Base-by-base conservation (phyloP, 2,329 filamentous ascomycete species). In the Phialocephala subalpina region DNA sequence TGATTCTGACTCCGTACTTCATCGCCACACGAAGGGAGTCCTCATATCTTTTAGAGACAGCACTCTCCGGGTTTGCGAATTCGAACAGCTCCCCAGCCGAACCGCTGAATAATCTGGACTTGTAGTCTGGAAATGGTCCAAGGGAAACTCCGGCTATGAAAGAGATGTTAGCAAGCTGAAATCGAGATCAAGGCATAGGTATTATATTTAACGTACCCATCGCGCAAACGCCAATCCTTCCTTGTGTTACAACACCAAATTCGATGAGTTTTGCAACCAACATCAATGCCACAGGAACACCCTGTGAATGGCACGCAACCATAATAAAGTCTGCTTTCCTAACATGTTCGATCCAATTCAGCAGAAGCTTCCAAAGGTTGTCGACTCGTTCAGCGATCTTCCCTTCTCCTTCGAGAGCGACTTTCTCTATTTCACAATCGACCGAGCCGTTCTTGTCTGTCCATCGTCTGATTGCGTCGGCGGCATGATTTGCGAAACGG, bases 81-180 rank as follows among this genome's bases (percentile, higher is more conserved):
- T 98, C 94, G 82, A 97, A 99, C 0, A 99, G 84, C 78, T 99
- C 96, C 2, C 92, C 91, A n/a, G 94, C 94, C 0, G 93, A 93
- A 7, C 93, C 94, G 78, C 94, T 96, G 55, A 98, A 87, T 73
- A 97, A 91, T 65, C 93, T 89, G 57, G 92, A 94, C 74, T 94
- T 94, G 80, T 97, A 97, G 75, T 97, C 94, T 0, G 92, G 86
- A 73, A 98, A 99, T 0, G 96, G 96, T 0, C 96, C 96, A 58
- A 98, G 85, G 36, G 95, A 97, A 8, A 99, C 94, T 16, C 96
- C 96, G 3, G 96, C 95, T 49, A 90, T 22, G 91, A 72, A 83
- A 33, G 7, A 27, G 16, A n/a, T 49, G 59, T 58, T 40, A 49
- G 40, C n/a, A 53, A 11, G n/a, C 18, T 45, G 18, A n/a, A n/a